A percentile compares a stretch with the other conserved stretches of the same genome.
phyloP scores from a whole-genome alignment of 2,329 filamentous ascomycete species.

The Coniochaeta hoffmannii region DNA sequence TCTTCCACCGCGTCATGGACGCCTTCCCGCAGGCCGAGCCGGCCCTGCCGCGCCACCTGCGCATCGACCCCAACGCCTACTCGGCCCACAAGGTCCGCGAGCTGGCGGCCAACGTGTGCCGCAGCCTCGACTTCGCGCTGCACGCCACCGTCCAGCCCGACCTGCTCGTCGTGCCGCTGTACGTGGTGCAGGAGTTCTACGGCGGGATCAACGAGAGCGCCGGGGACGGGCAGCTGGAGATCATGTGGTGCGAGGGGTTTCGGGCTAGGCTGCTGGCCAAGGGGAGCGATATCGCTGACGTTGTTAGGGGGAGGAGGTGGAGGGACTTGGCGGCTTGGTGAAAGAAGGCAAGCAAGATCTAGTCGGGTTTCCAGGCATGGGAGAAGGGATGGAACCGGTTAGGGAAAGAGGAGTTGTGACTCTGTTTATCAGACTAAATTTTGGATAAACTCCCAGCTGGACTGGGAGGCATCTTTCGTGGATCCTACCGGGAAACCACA shows the following conservation, averaged over 20 bases:
- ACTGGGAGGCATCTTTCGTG: background rate
- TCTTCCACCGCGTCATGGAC: conserved; percentile 36
- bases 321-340: conserved; percentile 12
- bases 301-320: conserved; percentile 31
- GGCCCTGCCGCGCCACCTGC: conserved; percentile 26
- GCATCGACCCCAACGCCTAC: conserved; percentile 35
- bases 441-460: background rate
- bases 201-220: conserved; percentile 27
- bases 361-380: background rate
- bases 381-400: background rate
- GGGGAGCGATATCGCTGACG: conserved; percentile 30
- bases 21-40: conserved; percentile 30
- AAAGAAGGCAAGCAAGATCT: background rate
- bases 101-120: conserved; percentile 41
- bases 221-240: conserved; percentile 34
- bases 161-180: conserved; percentile 34
- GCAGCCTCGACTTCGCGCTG: conserved; percentile 40
- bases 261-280: conserved; percentile 28
- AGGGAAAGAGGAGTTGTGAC: background rate
- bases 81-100: conserved; percentile 30
- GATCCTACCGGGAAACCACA: background rate
- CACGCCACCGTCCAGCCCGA: conserved; percentile 37
- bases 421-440: background rate
- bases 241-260: conserved; percentile 39
- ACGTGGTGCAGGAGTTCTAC: conserved; percentile 34